Base-by-base conservation (phyloP, 768 basidiomycete genomes). In the Myochromella boudieri region DNA sequence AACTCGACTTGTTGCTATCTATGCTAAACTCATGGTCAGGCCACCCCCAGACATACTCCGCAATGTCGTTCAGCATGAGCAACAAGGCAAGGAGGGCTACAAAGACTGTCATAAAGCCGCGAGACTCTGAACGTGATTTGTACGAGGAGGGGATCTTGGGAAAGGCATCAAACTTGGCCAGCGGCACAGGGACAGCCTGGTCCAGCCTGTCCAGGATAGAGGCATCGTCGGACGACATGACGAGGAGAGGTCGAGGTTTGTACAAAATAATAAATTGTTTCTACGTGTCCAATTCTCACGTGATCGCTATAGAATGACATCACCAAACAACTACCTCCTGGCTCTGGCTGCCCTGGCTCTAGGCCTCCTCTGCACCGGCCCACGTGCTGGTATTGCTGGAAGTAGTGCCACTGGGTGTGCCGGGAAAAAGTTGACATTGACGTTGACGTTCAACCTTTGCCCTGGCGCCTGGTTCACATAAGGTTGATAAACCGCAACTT, bases 31-130 rank as follows among this genome's bases (percentile, higher is more conserved):
- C 84, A 56, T 85, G 85, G 60, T 91, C 87, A 6, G 91, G 87
- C 81, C 93, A 95, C 33, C 95, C 95, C 80, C 90, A 98, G 27
- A 98, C 68, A 60, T 81, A 98, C 62, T 97, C 95, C 40, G 84
- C 84, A 33, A 95, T 67, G 59, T 98, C 95, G 56, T 95, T 95
- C 50, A 92, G 75, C 46, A 94, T 77, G 15, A 95, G 77, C 20
- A 93, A 55, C 42, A 90, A 67, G 8, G 87, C 82, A 36, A 91
- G 53, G 34, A 86, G 54, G 6, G 72, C 65, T 43, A 93, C 80
- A 51, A 87, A 78, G 58, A 91, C 49, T n/a, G 91, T 93, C 67
- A 91, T 74, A 64, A 92, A 81, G 8, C 92, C 91, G 27, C 92
- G 81, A 6, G 84, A 82, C 58, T 85, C 82, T 8, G 89, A 87